Percentiles rank a stretch among this genome's conserved stretches.
Evolutionary conservation across 2,329 filamentous ascomycete genomes (phyloP).

Genomic region (Capronia coronata): DNA sequence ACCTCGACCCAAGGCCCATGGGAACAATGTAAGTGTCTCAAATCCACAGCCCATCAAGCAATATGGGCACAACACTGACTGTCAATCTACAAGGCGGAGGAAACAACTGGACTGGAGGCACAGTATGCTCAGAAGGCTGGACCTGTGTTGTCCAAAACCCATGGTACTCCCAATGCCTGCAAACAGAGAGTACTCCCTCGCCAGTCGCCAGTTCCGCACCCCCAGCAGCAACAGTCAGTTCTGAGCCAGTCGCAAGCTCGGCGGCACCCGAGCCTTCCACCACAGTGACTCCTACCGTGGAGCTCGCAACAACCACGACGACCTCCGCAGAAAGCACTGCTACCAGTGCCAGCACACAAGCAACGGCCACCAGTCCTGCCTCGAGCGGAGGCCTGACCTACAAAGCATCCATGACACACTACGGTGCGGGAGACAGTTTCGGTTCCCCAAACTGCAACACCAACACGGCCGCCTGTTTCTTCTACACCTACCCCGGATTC

Average conservation of each 20-base stretch:
- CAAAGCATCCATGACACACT: slow-evolving; percentile 35
- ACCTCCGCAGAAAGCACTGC: not conserved
- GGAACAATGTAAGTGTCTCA: slow-evolving; percentile 18
- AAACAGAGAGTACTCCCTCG: not conserved
- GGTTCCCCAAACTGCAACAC: slow-evolving; percentile 35
- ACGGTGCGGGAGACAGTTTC: slow-evolving; percentile 33
- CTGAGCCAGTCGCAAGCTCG: not conserved
- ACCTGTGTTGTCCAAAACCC: slow-evolving; percentile 33
- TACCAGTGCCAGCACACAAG: not conserved
- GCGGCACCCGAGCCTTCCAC: not conserved
- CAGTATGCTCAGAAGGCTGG: slow-evolving; percentile 32
- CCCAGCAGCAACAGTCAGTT: not conserved
- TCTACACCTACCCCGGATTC: slow-evolving; percentile 33
- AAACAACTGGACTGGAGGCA: slow-evolving; percentile 33
- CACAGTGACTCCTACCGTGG: not conserved
- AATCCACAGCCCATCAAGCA: no score
- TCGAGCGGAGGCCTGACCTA: slow-evolving; percentile 13
- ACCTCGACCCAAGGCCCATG: slow-evolving; percentile 13
- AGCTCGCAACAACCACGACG: not conserved
- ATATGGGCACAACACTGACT: not conserved
- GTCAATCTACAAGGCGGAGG: slow-evolving; percentile 31
- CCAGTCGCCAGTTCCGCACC: not conserved
- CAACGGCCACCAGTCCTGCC: slow-evolving; percentile 9
- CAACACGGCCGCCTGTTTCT: slow-evolving; percentile 35
- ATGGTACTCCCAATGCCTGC: slow-evolving; percentile 38